phyloP scores from a whole-genome alignment of 345 rosid genomes.

The Aquilaria sinensis region DNA sequence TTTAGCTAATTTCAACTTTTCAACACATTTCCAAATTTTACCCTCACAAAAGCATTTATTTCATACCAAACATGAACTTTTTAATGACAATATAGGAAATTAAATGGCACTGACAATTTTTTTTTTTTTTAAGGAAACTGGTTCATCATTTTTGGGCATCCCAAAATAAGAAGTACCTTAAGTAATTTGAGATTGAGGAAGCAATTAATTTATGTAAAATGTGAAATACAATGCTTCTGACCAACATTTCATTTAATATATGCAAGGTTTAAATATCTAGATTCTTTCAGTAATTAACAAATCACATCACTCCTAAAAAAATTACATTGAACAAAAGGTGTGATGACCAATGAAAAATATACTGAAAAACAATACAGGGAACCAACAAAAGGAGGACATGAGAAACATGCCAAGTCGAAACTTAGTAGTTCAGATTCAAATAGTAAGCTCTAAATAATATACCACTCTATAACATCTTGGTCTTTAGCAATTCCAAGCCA shows the following conservation, averaged over 20 bases:
- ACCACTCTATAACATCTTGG: constrained; percentile 26
- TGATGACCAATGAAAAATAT: constrained; percentile 2
- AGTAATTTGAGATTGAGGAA: no score
- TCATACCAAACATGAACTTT: no score
- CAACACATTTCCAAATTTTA: no score
- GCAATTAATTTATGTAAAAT: no score
- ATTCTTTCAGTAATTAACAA: constrained; percentile 2
- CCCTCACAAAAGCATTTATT: no score
- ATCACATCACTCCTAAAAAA: constrained; percentile 11
- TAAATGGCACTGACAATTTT: no score
- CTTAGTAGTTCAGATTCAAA: constrained; percentile 34
- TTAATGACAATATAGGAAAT: no score
- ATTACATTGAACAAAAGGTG: neutral
- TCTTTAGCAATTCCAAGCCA: constrained; percentile 22
- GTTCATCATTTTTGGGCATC: no score
- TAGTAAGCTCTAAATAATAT: constrained; percentile 13
- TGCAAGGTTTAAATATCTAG: constrained; percentile 4
- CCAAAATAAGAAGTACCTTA: no score
- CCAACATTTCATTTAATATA: neutral
- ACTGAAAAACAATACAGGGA: constrained; percentile 25
- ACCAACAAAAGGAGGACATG: constrained; percentile 21
- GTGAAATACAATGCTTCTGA: no score
- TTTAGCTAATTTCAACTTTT: no score
- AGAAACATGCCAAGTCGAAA: constrained; percentile 25
- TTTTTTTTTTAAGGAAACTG: no score